Percentiles rank a stretch among this genome's conserved stretches.
phyloP scores from a whole-genome alignment of 108 stramenopile species.

The Stephanodiscus triporus region DNA sequence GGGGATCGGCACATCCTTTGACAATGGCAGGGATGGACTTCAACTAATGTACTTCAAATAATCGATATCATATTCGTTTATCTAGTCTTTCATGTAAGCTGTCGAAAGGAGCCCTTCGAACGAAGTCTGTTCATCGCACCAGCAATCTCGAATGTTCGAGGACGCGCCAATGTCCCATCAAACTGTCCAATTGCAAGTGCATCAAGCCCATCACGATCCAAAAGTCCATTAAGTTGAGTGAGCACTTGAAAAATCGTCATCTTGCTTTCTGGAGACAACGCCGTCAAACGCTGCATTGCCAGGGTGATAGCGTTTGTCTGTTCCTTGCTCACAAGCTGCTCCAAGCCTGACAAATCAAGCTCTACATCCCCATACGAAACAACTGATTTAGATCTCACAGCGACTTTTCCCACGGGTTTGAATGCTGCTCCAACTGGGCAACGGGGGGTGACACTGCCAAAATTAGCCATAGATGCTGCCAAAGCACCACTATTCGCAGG shows the following conservation, averaged over 20 bases:
- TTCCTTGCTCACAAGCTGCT: conserved; percentile 76
- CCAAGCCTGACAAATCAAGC: conserved; percentile 70
- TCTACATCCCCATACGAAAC: conserved; percentile 85
- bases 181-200: conserved; percentile 66
- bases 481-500: conserved; percentile 34
- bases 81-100: conserved; percentile 23
- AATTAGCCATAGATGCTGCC: conserved; percentile 43
- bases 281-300: conserved; percentile 62
- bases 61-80: background rate
- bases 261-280: conserved; percentile 31
- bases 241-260: conserved; percentile 56
- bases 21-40: too few relatives aligned
- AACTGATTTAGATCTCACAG: conserved; percentile 49
- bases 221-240: conserved; percentile 44
- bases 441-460: conserved; percentile 57
- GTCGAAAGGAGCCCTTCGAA: conserved; percentile 47
- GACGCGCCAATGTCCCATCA: conserved; percentile 75
- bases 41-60: too few relatives aligned
- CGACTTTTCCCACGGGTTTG: conserved; percentile 72
- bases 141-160: conserved; percentile 75
- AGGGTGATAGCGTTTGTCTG: conserved; percentile 76
- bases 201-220: conserved; percentile 65
- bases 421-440: conserved; percentile 55
- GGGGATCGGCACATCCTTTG: too few relatives aligned
- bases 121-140: conserved; percentile 80